Evolutionary conservation across 768 basidiomycete genomes (phyloP).

Genomic region (Tricholoma terreum): DNA sequence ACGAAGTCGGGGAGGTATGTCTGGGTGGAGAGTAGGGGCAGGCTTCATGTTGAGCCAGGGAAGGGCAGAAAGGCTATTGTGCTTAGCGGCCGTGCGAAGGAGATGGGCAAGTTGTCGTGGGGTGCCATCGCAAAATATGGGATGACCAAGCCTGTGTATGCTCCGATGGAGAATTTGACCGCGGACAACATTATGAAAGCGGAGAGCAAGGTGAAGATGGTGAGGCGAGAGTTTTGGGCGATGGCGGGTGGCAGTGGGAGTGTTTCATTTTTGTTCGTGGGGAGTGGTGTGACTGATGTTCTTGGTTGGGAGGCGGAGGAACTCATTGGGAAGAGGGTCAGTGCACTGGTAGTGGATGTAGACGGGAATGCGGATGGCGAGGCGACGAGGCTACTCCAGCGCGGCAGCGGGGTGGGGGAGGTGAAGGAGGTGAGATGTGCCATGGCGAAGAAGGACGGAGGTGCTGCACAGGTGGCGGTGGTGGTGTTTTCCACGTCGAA

Average conservation of each 20-base stretch:
- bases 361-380: constrained; percentile 16
- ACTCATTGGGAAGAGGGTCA: constrained; percentile 46
- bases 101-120: constrained; percentile 66
- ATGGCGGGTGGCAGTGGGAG: constrained; percentile 27
- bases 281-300: constrained; percentile 33
- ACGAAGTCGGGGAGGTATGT: constrained; percentile 65
- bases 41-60: constrained; percentile 87
- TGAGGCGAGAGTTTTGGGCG: constrained; percentile 51
- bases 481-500: constrained; percentile 31
- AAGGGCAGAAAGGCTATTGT: constrained; percentile 95
- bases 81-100: constrained; percentile 73
- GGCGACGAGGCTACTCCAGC: background rate
- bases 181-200: background rate
- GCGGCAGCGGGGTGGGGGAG: constrained; percentile 4
- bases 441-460: constrained; percentile 39
- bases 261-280: background rate
- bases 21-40: constrained; percentile 91
- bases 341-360: constrained; percentile 32
- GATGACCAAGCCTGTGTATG: background rate
- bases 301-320: constrained; percentile 61
- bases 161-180: constrained; percentile 1
- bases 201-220: constrained; percentile 9
- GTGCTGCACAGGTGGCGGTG: constrained; percentile 17
- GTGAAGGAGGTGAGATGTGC: constrained; percentile 27
- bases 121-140: constrained; percentile 33